A percentile compares a stretch with the other conserved stretches of the same genome.
Evolutionary conservation across 768 basidiomycete genomes (phyloP).

Genomic region (Suillus brevipes): DNA sequence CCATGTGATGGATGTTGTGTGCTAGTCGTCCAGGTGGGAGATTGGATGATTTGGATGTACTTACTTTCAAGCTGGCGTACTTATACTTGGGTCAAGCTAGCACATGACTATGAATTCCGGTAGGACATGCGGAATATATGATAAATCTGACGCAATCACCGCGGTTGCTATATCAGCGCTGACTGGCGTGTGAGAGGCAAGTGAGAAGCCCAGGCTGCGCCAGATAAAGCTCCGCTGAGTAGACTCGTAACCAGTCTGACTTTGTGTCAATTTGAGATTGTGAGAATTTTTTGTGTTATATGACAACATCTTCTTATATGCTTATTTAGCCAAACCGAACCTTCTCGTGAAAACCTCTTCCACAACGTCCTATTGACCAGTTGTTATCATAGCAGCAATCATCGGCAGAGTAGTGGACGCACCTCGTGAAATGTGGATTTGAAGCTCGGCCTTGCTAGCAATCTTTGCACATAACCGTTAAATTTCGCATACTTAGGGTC

Average conservation of each 20-base stretch:
- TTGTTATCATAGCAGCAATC: background rate
- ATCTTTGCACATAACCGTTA: conserved; percentile 45
- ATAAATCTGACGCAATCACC: background rate
- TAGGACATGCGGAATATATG: too few relatives aligned
- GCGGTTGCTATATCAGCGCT: background rate
- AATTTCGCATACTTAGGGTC: conserved; percentile 49
- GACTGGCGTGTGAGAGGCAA: background rate
- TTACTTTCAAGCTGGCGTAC: background rate
- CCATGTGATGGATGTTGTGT: background rate
- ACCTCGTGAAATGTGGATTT: conserved; percentile 56
- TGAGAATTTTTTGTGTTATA: too few relatives aligned
- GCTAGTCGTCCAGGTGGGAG: background rate
- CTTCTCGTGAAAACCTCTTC: conserved; percentile 1
- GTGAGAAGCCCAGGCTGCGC: too few relatives aligned
- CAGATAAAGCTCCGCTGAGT: too few relatives aligned
- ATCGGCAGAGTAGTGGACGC: conserved; percentile 16
- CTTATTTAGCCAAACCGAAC: conserved; percentile 12
- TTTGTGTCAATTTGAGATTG: too few relatives aligned
- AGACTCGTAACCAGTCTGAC: too few relatives aligned
- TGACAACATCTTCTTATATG: background rate
- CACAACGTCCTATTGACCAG: conserved; percentile 15
- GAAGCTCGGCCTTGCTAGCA: conserved; percentile 54
- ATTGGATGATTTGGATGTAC: background rate
- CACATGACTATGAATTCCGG: background rate
- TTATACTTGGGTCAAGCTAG: background rate